Percentiles rank a stretch among this genome's conserved stretches.
phyloP scores from a whole-genome alignment of 495 filamentous ascomycete genomes.

The Pseudevernia furfuracea region DNA sequence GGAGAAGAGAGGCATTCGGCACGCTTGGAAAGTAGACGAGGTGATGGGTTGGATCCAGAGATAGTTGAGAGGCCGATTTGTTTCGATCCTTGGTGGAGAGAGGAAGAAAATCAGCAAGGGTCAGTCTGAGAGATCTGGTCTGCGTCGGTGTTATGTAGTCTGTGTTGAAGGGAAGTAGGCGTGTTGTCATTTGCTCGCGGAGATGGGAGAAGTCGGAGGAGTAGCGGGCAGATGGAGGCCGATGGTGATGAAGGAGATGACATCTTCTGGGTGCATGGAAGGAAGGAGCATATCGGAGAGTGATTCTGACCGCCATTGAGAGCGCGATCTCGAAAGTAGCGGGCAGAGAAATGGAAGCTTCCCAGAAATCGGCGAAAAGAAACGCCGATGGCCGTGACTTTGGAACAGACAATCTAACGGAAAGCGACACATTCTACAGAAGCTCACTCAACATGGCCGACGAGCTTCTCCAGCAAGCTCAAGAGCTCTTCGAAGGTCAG shows the following conservation, averaged over 20 bases:
- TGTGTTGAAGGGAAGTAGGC: slow-evolving; percentile 47
- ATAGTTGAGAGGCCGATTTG: too few relatives aligned
- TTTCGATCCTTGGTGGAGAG: too few relatives aligned
- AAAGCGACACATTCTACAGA: not conserved
- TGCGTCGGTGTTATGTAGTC: slow-evolving; percentile 59
- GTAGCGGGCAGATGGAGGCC: not conserved
- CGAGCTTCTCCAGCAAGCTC: slow-evolving; percentile 62
- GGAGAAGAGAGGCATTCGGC: slow-evolving; percentile 45
- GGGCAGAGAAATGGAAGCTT: not conserved
- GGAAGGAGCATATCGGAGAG: not conserved
- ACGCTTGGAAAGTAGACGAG: slow-evolving; percentile 63
- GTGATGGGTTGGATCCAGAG: slow-evolving; percentile 58
- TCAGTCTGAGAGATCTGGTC: slow-evolving; percentile 57
- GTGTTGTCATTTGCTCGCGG: slow-evolving; percentile 25
- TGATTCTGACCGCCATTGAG: not conserved
- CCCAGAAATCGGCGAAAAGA: not conserved
- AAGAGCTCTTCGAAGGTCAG: slow-evolving; percentile 74
- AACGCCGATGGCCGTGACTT: not conserved
- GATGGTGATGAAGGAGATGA: not conserved
- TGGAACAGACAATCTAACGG: not conserved
- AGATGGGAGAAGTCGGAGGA: slow-evolving; percentile 15
- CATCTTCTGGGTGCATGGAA: not conserved
- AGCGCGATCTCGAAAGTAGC: not conserved
- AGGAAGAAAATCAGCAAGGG: slow-evolving; percentile 54
- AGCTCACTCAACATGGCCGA: slow-evolving; percentile 55